Base-by-base conservation (phyloP, 2,329 filamentous ascomycete genomes). In the Alternaria sp. region DNA sequence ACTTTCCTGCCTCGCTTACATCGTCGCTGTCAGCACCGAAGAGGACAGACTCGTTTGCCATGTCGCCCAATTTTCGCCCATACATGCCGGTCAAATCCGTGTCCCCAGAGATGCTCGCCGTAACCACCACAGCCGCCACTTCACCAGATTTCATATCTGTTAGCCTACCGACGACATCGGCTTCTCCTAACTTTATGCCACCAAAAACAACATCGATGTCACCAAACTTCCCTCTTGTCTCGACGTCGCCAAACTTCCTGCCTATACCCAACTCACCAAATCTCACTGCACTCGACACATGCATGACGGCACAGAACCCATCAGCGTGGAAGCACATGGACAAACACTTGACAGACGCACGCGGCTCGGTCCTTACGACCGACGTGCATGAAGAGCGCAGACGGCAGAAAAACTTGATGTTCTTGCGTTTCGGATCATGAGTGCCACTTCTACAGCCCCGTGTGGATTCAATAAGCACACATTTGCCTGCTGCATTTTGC, bases 341-440 rank as follows among this genome's bases (percentile, higher is more conserved):
- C 31, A 44, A 42, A 13, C 29, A 28, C 8, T 14, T 21, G 3
- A 31, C 11, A 7, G 34, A 37, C 28, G 24, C 2, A 39, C 2
- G 23, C 9, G 1, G n/a, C 17, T 24, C 31, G 8, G 46, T 5
- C 3, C 48, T 10, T 3, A 2, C 48, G 0, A 50, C 0, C 2
- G 23, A 50, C 31, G 48, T 34, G 0, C 33, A 62, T n/a, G 33
- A 62, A 44, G 65, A 71, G 44, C 56, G 49, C 36, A 54, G 59
- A 33, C 62, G 68, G 26, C 68, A 68, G 56, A 62, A 55, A 40
- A 60, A 52, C 3, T 34, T 70, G 17, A 66, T 70, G 58, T 70
- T 69, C 39, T 42, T 61, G 56, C 53, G 46, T 3, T 69, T 69
- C 23, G 61, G 60, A 21, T 33, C 24, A 26, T 56, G 39, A 39